Percentiles rank a stretch among this genome's conserved stretches.
Evolutionary conservation across 108 stramenopile genomes (phyloP).

Genomic region (Seminavis robusta): DNA sequence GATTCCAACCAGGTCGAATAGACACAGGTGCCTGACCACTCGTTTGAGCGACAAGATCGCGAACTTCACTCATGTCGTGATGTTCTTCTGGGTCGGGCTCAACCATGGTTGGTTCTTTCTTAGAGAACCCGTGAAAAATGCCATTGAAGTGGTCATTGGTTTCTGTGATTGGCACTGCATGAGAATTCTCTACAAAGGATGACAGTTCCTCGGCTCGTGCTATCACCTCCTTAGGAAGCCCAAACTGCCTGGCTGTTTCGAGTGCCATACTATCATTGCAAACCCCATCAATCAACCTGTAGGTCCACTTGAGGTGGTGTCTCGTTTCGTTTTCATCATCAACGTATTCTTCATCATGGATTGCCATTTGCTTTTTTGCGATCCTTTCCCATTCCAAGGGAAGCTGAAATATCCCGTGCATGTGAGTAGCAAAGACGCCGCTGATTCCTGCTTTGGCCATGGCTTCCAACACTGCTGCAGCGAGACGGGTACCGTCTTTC

Average conservation of each 20-base stretch:
- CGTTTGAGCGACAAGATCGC: not conserved
- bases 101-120: not conserved
- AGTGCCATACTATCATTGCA: constrained; percentile 87
- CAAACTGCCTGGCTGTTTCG: constrained; percentile 77
- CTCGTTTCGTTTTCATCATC: not conserved
- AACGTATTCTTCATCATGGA: constrained; percentile 4
- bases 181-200: constrained; percentile 13
- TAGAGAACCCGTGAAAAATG: not conserved
- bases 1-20: constrained; percentile 51
- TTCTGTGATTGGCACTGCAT: constrained; percentile 1
- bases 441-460: constrained; percentile 63
- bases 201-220: constrained; percentile 64
- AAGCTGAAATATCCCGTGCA: constrained; percentile 59
- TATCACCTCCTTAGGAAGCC: constrained; percentile 66
- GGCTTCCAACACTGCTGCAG: constrained; percentile 79
- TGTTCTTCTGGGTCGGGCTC: not conserved
- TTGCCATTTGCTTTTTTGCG: constrained; percentile 35
- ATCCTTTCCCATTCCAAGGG: constrained; percentile 30
- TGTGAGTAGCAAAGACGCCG: constrained; percentile 90
- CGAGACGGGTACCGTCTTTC: constrained; percentile 80
- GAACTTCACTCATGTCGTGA: not conserved
- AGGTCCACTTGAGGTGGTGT: constrained; percentile 61
- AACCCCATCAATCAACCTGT: constrained; percentile 77
- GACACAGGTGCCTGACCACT: not conserved
- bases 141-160: not conserved